Percentiles rank a stretch among this genome's conserved stretches.
Conservation (phyloP, 140 eudicot species). For the Bidens hawaiensis region DNA sequence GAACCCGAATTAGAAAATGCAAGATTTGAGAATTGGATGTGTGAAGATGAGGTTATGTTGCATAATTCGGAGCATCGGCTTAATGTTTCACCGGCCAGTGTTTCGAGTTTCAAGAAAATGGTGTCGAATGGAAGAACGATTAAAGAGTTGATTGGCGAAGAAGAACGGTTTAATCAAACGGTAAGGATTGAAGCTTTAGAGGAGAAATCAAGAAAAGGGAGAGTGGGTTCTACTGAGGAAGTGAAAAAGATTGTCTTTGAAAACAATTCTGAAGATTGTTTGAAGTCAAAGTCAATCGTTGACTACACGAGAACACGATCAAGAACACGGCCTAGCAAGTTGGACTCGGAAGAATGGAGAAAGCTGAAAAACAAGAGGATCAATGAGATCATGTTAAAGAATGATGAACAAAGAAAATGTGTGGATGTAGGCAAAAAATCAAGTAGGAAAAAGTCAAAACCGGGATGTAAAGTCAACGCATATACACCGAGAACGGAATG, state of each 20-base stretch:
- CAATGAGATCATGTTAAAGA: slow-evolving; percentile 26
- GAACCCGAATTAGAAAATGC: slow-evolving; percentile 10
- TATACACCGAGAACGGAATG: slow-evolving; percentile 48
- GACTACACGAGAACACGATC: slow-evolving; percentile 5
- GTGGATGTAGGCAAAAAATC: slow-evolving; percentile 22
- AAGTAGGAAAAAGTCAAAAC: slow-evolving; percentile 23
- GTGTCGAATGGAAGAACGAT: slow-evolving; percentile 22
- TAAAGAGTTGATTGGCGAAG: slow-evolving; percentile 30
- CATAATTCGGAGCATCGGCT: slow-evolving; percentile 33
- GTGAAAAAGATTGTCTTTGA: slow-evolving; percentile 24
- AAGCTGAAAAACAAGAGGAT: slow-evolving; percentile 35
- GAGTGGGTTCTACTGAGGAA: slow-evolving; percentile 1
- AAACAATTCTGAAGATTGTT: slow-evolving; percentile 18
- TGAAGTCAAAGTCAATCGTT: slow-evolving; percentile 22
- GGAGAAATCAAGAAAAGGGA: too few species aligned
- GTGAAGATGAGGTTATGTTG: slow-evolving; percentile 16
- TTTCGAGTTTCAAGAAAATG: slow-evolving; percentile 21
- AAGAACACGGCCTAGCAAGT: too few species aligned
- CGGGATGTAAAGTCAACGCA: slow-evolving; percentile 29
- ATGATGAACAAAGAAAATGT: slow-evolving; percentile 34
- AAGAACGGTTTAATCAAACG: slow-evolving; percentile 1
- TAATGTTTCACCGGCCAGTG: slow-evolving; percentile 23
- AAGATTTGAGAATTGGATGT: slow-evolving; percentile 25
- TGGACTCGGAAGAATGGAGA: slow-evolving; percentile 29
- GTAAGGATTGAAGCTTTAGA: neutral